Percentiles rank a stretch among this genome's conserved stretches.
Conservation (phyloP, 331 rosid species). For the Arachis monticola region DNA sequence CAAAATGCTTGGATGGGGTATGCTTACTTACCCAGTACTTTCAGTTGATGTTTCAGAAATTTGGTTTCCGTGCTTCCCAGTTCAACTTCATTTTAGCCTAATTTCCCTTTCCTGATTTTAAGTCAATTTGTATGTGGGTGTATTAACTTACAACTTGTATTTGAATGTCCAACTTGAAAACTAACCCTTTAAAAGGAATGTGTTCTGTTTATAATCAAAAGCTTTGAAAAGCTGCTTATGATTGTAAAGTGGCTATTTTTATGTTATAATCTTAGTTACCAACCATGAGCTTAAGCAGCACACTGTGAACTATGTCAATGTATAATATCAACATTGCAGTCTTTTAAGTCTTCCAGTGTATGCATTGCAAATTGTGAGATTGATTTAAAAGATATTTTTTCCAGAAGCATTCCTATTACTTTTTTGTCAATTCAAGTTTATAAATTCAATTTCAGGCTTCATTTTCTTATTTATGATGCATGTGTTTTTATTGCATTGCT, state of each 20-base stretch:
- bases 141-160: no score
- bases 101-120: not conserved
- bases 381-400: slow-evolving; percentile 8
- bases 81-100: slow-evolving; percentile 33
- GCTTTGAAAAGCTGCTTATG: no score
- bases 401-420: slow-evolving; percentile 24
- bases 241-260: no score
- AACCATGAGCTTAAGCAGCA: no score
- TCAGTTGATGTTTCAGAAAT: slow-evolving; percentile 32
- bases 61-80: slow-evolving; percentile 21
- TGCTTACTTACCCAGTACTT: slow-evolving; percentile 33
- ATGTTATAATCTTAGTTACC: no score
- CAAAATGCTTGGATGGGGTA: slow-evolving; percentile 99
- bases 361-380: slow-evolving; percentile 10
- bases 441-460: slow-evolving; percentile 31
- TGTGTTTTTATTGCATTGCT: slow-evolving; percentile 33
- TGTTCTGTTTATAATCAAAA: no score
- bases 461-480: slow-evolving; percentile 33
- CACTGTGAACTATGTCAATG: not conserved
- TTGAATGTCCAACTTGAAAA: no score
- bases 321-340: not conserved
- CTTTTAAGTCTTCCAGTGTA: not conserved
- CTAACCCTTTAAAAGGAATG: no score
- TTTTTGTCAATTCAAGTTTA: slow-evolving; percentile 29
- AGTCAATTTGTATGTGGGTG: no score